Evolutionary conservation across 352 stramenopile genomes (phyloP).

Genomic region (Globisporangium middletonii): DNA sequence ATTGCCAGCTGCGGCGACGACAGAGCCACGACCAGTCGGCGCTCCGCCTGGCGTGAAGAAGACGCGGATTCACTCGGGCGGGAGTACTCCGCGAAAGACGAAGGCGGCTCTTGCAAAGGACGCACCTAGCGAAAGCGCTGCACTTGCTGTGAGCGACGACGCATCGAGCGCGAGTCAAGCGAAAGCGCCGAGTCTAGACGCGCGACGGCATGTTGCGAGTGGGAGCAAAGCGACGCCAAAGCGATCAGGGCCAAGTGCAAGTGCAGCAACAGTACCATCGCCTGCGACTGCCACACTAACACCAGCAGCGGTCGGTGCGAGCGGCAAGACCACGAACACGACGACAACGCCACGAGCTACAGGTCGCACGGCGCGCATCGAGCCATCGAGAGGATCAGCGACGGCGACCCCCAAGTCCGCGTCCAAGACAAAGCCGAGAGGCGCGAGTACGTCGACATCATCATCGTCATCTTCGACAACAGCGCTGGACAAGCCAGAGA

Average conservation of each 20-base stretch:
- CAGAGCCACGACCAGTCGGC: not conserved
- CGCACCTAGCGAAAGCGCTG: too few relatives aligned
- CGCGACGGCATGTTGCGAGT: not conserved
- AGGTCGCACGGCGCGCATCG: not conserved
- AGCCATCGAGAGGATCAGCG: not conserved
- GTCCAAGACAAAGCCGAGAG: conserved; percentile 1
- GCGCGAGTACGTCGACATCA: not conserved
- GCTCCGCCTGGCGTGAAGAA: not conserved
- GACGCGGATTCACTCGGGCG: not conserved
- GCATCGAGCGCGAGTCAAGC: too few relatives aligned
- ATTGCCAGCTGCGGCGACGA: not conserved
- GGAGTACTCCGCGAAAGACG: too few relatives aligned
- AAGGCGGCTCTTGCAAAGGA: too few relatives aligned
- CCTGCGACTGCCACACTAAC: not conserved
- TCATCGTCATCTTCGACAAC: not conserved
- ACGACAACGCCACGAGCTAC: not conserved
- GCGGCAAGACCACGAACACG: not conserved
- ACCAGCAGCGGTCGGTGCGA: not conserved
- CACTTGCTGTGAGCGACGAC: too few relatives aligned
- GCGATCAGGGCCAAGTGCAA: not conserved
- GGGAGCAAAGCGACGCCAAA: conserved; percentile 1
- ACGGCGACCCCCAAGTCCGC: conserved; percentile 4
- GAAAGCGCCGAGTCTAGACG: too few relatives aligned
- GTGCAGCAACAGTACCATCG: not conserved
- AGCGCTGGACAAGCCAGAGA: conserved; percentile 1